Base-by-base conservation (phyloP, 2,329 filamentous ascomycete genomes). In the Geosmithia flava region DNA sequence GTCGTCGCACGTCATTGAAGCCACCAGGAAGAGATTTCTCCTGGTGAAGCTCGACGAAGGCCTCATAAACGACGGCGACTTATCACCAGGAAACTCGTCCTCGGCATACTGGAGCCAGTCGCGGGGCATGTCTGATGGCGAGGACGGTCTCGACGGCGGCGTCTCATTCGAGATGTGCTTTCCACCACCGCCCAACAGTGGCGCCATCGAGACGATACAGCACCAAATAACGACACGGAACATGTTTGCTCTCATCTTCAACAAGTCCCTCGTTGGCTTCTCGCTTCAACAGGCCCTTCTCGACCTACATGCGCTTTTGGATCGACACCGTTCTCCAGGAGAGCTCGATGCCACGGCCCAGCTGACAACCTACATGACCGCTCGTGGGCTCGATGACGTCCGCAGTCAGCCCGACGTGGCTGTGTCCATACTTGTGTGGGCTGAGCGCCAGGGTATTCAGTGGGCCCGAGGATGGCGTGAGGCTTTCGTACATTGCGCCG, bases 401-500 rank as follows among this genome's bases (percentile, higher is more conserved):
- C 74, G 81, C 11, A 75, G 76, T 48, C 78, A 79, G 51, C 67
- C 78, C 0, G 74, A 77, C 37, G 68, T 69, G 2, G 81, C 82
- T 1, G 70, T 82, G 2, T 74, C 76, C 1, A 63, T 86, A 16
- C 66, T 87, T 3, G 75, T 78, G 0, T 87, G 81, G 78, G 74
- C 78, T 2, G 83, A 87, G 54, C 69, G 68, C n/a, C 68, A 72
- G 2, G 71, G 68, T 17, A 75, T 85, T 8, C 70, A 70, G 5
- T 84, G 81, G 80, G 72, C 78, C 43, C 76, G 81, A 52, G 80
- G 81, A 1, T 87, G 81, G 71, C 70, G 75, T 16, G 82, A 86
- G 58, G 73, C 74, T 23, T 87, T 84, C 54, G 67, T 79, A 7
- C 83, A 87, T 57, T 77, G 78, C 53, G 75, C 75, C 3, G 83